Conservation (phyloP, 768 basidiomycete species). For the Mycena chlorophos region DNA sequence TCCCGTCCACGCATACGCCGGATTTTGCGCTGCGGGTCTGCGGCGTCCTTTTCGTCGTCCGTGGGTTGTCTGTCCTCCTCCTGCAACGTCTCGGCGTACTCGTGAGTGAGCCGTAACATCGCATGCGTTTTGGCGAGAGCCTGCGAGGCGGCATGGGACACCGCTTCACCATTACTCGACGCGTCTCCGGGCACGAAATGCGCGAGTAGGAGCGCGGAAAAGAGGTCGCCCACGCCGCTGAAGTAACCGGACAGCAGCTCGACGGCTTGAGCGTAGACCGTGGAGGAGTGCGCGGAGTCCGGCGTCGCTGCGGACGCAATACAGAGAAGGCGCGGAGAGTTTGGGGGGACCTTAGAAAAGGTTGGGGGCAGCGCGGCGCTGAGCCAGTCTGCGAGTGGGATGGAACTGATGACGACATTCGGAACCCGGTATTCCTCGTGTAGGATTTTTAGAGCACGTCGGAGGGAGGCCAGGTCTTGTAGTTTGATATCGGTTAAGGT, state of each 20-base stretch:
- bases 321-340: constrained; percentile 67
- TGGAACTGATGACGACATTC: constrained; percentile 90
- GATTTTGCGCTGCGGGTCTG: constrained; percentile 62
- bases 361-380: constrained; percentile 49
- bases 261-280: constrained; percentile 70
- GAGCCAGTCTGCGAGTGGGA: constrained; percentile 70
- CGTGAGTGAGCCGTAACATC: constrained; percentile 64
- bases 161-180: constrained; percentile 14
- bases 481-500: constrained; percentile 74
- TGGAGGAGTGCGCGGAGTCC: constrained; percentile 29
- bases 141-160: constrained; percentile 63
- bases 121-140: constrained; percentile 76
- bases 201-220: constrained; percentile 87
- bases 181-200: constrained; percentile 53
- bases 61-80: constrained; percentile 59
- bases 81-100: constrained; percentile 55
- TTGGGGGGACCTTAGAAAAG: constrained; percentile 22
- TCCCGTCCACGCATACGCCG: constrained; percentile 84
- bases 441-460: constrained; percentile 65
- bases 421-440: constrained; percentile 78
- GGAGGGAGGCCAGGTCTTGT: constrained; percentile 64
- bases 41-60: constrained; percentile 75
- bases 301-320: constrained; percentile 61
- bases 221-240: constrained; percentile 95
- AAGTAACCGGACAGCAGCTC: constrained; percentile 88